Base-by-base conservation (phyloP, 2,329 filamentous ascomycete genomes). In the Waltergamsia citrina region DNA sequence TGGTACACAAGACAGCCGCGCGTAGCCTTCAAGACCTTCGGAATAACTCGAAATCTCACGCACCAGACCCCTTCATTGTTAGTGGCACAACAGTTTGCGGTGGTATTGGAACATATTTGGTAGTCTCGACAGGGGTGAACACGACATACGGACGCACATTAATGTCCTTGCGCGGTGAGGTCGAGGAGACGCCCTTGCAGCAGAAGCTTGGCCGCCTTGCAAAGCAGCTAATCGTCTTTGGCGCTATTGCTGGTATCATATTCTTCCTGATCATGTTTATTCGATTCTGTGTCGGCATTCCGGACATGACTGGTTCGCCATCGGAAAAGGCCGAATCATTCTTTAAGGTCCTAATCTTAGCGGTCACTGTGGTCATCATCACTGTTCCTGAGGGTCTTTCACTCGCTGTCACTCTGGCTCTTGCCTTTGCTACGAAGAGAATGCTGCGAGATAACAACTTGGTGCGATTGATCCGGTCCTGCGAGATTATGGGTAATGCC, bases 161-260 rank as follows among this genome's bases (percentile, higher is more conserved):
- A n/a, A n/a, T n/a, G n/a, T n/a, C n/a, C 38, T 63, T 64, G 59
- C 60, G 60, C 1, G 54, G 53, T 11, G 63, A 62, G 12, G 59
- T 53, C 0, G 54, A 48, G 29, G 54, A 58, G 2, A 60, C 56
- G 3, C 52, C 55, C 3, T 36, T 57, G 22, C 53, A 60, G 29
- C 55, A 61, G 21, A 48, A 55, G 5, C 43, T 57, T 8, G 59
- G 62, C 1, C 47, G 62, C 6, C 63, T 63, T 26, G 62, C 60
- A 33, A 40, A 38, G 4, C 62, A 67, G 41, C 65, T 67, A 40
- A 38, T 4, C 62, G 67, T 41, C 65, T 67, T 22, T 53, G 44
- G 20, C 60, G 60, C 18, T 67, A 63, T 66, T 19, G 53, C 63
- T 14, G 40, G 36, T 33, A 31, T 64, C 30, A 65, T 60, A 0